These are phyloP conservation scores for Lonicera japonica DNA, from an alignment of 129 eudicot species.

Conservation along the genomic window DNA sequence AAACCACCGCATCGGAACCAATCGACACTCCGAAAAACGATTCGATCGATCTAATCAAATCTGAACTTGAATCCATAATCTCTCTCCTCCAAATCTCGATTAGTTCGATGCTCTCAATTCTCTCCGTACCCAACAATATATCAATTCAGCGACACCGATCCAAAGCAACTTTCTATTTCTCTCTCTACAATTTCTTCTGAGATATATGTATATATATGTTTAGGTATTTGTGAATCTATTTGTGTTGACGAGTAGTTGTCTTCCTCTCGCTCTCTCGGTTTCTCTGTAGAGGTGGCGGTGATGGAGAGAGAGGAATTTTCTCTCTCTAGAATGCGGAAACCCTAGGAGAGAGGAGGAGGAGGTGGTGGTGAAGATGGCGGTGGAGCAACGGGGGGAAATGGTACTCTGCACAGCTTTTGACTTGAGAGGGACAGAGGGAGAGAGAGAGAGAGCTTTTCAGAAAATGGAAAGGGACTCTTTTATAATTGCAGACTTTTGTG, in stretches of 20 bases:
- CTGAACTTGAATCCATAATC: constrained; percentile 17
- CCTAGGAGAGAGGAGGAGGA: not conserved
- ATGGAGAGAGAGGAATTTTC: not conserved
- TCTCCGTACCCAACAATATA: not conserved
- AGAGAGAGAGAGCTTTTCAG: too few species aligned
- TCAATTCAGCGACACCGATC: not conserved
- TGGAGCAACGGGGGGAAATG: not conserved
- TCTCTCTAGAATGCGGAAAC: not conserved
- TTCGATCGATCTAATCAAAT: constrained; percentile 37
- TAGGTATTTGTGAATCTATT: not conserved
- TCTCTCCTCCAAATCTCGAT: not conserved
- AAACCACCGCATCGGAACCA: constrained; percentile 15
- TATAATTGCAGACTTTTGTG: too few species aligned
- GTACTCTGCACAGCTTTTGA: too few species aligned
- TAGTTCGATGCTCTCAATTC: not conserved
- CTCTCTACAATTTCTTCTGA: not conserved
- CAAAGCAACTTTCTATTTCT: not conserved
- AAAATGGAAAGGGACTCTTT: too few species aligned
- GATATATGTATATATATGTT: not conserved
- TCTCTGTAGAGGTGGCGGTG: not conserved
- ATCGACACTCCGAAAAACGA: constrained; percentile 37
- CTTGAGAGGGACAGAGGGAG: too few species aligned
- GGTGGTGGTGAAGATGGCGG: not conserved
- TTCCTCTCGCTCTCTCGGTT: constrained; percentile 2
- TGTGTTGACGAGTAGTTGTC: not conserved